Percentiles rank a stretch among this genome's conserved stretches.
phyloP scores from a whole-genome alignment of 2,329 filamentous ascomycete species.

The Drechslerella coelobrocha region DNA sequence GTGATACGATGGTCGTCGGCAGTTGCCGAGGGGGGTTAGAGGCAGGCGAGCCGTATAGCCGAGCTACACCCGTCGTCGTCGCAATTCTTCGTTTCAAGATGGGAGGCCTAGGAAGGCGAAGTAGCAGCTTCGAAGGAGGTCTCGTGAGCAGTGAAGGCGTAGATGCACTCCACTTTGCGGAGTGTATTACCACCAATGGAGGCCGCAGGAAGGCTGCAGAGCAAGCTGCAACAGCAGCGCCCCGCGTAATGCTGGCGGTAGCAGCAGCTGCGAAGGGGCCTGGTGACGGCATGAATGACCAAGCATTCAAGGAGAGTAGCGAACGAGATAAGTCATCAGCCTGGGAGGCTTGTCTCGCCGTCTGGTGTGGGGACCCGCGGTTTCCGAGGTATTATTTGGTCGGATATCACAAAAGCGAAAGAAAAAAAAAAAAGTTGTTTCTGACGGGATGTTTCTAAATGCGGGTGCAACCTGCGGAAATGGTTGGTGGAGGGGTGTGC shows the following conservation, averaged over 20 bases:
- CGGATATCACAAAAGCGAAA: conserved; percentile 4
- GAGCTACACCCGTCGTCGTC: conserved; percentile 18
- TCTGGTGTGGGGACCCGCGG: conserved; percentile 23
- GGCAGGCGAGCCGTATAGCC: conserved; percentile 28
- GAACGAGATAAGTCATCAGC: conserved; percentile 47
- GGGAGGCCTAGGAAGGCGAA: conserved; percentile 8
- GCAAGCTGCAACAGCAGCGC: conserved; percentile 27
- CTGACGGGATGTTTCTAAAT: background rate
- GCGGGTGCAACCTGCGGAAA: background rate
- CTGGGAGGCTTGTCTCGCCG: conserved; percentile 16
- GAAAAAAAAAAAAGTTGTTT: background rate
- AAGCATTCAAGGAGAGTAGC: conserved; percentile 45
- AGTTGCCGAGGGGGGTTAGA: conserved; percentile 27
- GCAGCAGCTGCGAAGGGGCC: conserved; percentile 18
- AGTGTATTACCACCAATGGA: conserved; percentile 16
- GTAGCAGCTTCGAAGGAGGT: conserved; percentile 15
- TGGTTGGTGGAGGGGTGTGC: too few relatives aligned
- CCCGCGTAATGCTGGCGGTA: conserved; percentile 43
- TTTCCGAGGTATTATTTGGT: background rate
- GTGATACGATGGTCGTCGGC: background rate
- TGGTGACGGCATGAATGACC: conserved; percentile 45
- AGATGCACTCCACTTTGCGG: conserved; percentile 24
- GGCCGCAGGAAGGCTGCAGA: conserved; percentile 27
- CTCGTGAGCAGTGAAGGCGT: conserved; percentile 34
- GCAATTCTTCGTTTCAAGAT: conserved; percentile 33